Base-by-base conservation (phyloP, 2,329 filamentous ascomycete species). In the Lithohypha guttulata region DNA sequence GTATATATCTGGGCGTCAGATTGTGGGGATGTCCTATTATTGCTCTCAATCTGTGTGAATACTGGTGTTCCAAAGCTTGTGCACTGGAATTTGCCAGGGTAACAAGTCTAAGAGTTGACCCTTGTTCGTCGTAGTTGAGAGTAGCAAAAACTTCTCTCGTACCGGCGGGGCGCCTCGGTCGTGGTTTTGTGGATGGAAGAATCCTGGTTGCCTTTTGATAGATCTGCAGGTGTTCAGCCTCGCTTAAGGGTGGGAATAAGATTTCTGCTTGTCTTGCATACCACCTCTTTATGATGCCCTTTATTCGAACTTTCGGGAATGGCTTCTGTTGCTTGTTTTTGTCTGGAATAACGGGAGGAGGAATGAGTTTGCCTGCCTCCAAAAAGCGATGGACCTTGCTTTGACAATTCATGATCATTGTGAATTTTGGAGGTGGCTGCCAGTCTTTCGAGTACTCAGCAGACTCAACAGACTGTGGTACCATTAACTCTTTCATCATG, bases 401-500 rank as follows among this genome's bases (percentile, higher is more conserved):
- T 38, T 65, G 63, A 3, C 58, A 55, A 9, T 53, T 55, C 11
- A 62, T 37, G 6, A 65, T 52, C 32, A 50, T 50, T 3, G 48
- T 41, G 13, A 64, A 39, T 5, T 56, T 51, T 1, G 47, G 23
- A 1, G 60, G 56, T 0, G 58, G 55, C 27, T 55, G 42, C 62
- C 62, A 65, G 17, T 51, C 53, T 37, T 57, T 55, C 13, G 48
- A 46, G 32, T 50, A 56, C 15, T 42, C 34, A 14, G 26, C 19
- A 5, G 39, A 34, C 17, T 29, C 23, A 20, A 13, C n/a, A 30
- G 43, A 21, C 34, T 58, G 44, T 4, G 51, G 51, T 13, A 37
- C 43, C 23, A 61, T 44, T 20, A 68, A 46, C 3, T 53, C 50
- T 4, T 49, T 42, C 42, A 75, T 39, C 21, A 79, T 53, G 7